Conservation (phyloP, 805 yeast genomes). For the Metschnikowia chrysomelidarum region DNA sequence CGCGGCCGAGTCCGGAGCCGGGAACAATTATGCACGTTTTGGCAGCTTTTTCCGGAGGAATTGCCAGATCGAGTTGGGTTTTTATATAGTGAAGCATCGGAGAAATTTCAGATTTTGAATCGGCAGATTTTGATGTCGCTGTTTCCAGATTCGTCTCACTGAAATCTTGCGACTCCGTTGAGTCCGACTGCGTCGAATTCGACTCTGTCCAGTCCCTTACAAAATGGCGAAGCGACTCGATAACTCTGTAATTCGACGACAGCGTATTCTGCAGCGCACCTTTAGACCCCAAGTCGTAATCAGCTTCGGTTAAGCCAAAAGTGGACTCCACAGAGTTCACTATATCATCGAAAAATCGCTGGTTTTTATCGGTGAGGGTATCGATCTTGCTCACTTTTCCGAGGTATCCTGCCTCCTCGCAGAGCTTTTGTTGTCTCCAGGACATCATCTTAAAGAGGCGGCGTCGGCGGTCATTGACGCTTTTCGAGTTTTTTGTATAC, state of each 20-base stretch:
- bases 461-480: constrained; percentile 46
- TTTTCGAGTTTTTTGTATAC: constrained; percentile 39
- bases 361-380: constrained; percentile 46
- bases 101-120: constrained; percentile 46
- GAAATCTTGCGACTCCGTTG: neutral
- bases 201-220: constrained; percentile 84
- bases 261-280: constrained; percentile 15
- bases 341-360: constrained; percentile 43
- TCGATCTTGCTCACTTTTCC: constrained; percentile 53
- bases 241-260: constrained; percentile 41
- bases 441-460: constrained; percentile 46
- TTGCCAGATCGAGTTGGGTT: constrained; percentile 35
- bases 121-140: too few species aligned
- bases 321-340: constrained; percentile 41
- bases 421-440: constrained; percentile 55
- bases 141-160: neutral
- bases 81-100: constrained; percentile 56
- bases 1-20: constrained; percentile 83
- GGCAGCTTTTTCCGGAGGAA: constrained; percentile 24
- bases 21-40: constrained; percentile 67
- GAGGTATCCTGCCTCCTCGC: constrained; percentile 52
- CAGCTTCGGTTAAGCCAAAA: constrained; percentile 45
- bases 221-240: constrained; percentile 72
- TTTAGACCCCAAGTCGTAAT: constrained; percentile 20
- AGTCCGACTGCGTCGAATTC: neutral